Percentiles rank a stretch among this genome's conserved stretches.
Conservation (phyloP, 2,329 filamentous ascomycete genomes). For the Ophiostoma himal-ulmi region DNA sequence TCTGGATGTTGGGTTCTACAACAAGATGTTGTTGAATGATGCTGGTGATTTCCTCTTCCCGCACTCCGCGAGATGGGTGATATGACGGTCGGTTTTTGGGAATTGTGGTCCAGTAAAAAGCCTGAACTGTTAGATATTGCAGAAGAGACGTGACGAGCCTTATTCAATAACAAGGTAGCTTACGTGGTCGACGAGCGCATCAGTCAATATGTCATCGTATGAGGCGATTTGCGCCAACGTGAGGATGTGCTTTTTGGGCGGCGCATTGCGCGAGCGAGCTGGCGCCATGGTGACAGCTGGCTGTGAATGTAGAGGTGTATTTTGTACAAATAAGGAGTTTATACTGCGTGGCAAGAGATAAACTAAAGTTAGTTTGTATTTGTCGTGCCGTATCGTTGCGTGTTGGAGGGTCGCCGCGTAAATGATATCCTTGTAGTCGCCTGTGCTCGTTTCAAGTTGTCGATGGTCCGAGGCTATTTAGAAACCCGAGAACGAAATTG, state of each 20-base stretch:
- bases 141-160: background rate
- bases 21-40: slow-evolving; percentile 63
- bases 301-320: background rate
- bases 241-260: slow-evolving; percentile 61
- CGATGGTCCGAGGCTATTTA: background rate
- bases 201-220: slow-evolving; percentile 93
- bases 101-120: slow-evolving; percentile 93
- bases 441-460: background rate
- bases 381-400: background rate
- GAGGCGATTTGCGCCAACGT: slow-evolving; percentile 81
- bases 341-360: background rate
- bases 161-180: slow-evolving; percentile 35
- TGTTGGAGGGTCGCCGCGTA: background rate
- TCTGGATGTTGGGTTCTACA: slow-evolving; percentile 62
- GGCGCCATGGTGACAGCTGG: slow-evolving; percentile 23
- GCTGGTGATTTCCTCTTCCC: slow-evolving; percentile 55
- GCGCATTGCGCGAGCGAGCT: slow-evolving; percentile 17
- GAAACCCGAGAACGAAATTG: background rate
- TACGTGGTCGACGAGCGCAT: slow-evolving; percentile 92
- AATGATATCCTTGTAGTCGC: background rate
- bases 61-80: slow-evolving; percentile 73
- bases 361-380: background rate
- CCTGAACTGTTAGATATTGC: slow-evolving; percentile 45
- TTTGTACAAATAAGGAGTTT: background rate
- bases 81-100: slow-evolving; percentile 90